Conservation (phyloP, 345 rosid genomes). For the Eucalyptus curtisii region DNA sequence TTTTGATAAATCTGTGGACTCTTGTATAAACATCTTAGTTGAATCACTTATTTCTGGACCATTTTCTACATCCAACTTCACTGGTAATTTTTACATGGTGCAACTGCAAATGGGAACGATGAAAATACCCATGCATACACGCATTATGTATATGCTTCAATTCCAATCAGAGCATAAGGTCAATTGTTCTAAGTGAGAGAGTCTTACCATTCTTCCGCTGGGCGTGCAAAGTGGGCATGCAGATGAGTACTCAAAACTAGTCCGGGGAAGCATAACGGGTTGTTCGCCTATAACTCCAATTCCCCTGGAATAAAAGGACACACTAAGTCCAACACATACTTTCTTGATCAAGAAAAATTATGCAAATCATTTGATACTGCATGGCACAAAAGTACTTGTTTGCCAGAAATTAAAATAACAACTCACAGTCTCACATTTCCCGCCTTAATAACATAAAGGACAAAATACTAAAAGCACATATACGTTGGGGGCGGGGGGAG, state of each 20-base stretch:
- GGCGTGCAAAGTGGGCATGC: constrained; percentile 65
- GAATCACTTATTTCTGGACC: background rate
- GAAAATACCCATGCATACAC: background rate
- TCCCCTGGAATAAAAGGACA: constrained; percentile 28
- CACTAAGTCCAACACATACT: background rate
- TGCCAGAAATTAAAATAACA: background rate
- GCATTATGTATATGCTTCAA: background rate
- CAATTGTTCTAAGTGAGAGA: background rate
- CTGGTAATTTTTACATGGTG: background rate
- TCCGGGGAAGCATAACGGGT: constrained; percentile 60
- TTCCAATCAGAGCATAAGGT: background rate
- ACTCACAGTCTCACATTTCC: background rate
- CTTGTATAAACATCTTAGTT: background rate
- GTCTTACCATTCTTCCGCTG: constrained; percentile 57
- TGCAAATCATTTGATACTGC: background rate
- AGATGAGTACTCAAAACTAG: constrained; percentile 69
- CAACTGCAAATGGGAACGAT: background rate
- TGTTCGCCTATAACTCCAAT: constrained; percentile 72
- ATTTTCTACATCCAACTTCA: background rate
- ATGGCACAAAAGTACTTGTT: background rate
- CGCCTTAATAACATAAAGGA: background rate
- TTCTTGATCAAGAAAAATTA: background rate
- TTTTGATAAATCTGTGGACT: background rate
- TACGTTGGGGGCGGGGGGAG: background rate
- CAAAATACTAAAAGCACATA: background rate